These are phyloP conservation scores for Torulaspora microellipsoides DNA, from an alignment of 805 yeast genomes.

Conservation along the genomic window DNA sequence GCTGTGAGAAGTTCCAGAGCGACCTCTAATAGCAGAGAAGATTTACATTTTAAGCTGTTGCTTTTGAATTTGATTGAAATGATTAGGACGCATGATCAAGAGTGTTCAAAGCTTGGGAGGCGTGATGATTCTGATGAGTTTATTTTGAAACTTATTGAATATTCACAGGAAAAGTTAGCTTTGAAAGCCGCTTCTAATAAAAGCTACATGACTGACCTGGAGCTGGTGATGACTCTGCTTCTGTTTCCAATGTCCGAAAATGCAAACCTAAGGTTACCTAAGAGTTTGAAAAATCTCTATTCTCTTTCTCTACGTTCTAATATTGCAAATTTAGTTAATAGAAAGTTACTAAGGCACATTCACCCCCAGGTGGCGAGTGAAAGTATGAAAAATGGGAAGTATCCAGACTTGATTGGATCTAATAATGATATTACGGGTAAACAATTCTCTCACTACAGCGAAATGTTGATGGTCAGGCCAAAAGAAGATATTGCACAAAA, in stretches of 20 bases:
- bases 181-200: constrained; percentile 55
- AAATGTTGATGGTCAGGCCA: constrained; percentile 16
- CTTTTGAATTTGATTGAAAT: constrained; percentile 74
- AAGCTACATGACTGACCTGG: constrained; percentile 64
- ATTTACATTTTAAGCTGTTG: constrained; percentile 69
- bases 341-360: constrained; percentile 33
- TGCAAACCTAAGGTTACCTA: constrained; percentile 43
- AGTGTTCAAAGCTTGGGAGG: constrained; percentile 13
- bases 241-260: constrained; percentile 42
- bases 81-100: constrained; percentile 46
- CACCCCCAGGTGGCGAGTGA: constrained; percentile 20
- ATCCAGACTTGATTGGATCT: constrained; percentile 21
- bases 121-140: constrained; percentile 34
- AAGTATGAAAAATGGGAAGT: constrained; percentile 10
- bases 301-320: constrained; percentile 57
- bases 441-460: constrained; percentile 9
- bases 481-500: constrained; percentile 14
- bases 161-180: constrained; percentile 60
- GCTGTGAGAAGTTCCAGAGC: constrained; percentile 43
- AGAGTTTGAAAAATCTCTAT: constrained; percentile 50
- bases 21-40: constrained; percentile 37
- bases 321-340: constrained; percentile 68
- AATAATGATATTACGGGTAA: constrained; percentile 10
- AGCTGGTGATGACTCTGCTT: constrained; percentile 76
- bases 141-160: constrained; percentile 48